Conservation (phyloP, 306 rosid genomes). For the Prosopis cineraria region DNA sequence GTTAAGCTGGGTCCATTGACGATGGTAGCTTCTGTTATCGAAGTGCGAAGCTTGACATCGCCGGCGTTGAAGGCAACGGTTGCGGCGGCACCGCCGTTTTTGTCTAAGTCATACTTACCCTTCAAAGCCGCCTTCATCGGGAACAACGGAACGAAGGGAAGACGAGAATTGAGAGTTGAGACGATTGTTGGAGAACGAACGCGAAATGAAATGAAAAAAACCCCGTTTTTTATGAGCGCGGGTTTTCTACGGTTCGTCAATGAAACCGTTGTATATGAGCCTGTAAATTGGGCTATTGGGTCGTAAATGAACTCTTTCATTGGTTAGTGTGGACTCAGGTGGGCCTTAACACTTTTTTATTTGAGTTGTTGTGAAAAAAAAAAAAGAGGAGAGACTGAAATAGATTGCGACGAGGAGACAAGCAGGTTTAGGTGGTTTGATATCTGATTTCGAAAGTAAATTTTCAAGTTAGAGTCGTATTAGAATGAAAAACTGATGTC, state of each 20-base stretch:
- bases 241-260: background rate
- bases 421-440: no score
- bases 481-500: no score
- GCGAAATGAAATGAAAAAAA: background rate
- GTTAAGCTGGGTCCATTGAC: conserved; percentile 70
- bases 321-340: background rate
- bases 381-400: no score
- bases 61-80: conserved; percentile 65
- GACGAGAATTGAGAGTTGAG: background rate
- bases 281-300: background rate
- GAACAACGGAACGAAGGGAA: conserved; percentile 10
- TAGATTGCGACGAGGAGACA: no score
- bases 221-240: background rate
- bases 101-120: conserved; percentile 70
- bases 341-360: background rate
- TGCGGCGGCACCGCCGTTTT: conserved; percentile 59
- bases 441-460: no score
- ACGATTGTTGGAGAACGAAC: background rate
- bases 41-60: conserved; percentile 73
- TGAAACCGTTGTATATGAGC: background rate
- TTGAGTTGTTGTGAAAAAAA: no score
- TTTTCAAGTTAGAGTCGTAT: no score
- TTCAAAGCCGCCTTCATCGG: conserved; percentile 81
- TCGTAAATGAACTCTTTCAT: background rate
- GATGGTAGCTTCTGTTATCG: conserved; percentile 82